Evolutionary conservation across 192 early-diverging fungal genomes (phyloP), one percentile per base, ranked within the genome.

Genomic region (Linnemannia schmuckeri): DNA sequence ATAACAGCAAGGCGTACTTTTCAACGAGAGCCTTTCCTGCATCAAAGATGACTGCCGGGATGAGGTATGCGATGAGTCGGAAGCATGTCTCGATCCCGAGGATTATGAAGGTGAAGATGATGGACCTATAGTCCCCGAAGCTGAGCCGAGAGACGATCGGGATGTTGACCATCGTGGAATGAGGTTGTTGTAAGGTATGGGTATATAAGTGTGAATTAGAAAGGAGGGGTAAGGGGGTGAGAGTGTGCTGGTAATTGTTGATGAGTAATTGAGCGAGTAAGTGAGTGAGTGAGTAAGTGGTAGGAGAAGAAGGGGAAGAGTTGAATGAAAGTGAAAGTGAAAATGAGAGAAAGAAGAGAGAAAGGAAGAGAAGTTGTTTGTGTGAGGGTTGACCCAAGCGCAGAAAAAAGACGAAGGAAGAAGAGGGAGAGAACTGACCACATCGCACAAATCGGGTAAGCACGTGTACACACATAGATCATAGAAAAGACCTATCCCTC

Each of bases 71-170:
- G 17, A 74, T 47, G 68, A 83, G 55, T 42, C 81, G 78, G 33
- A 79, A 81, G 69, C 79, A 83, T 69, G 79, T 70, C 33, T 88
- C 87, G 70, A 88, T 78, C 49, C 79, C 72, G 27, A 88, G 72
- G 73, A 82, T 81, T 68, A 77, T 42, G 42, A 88, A 82, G 18
- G 87, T 85, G 5, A 88, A 75, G 47, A 66, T 76, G 42, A 88
- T 83, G 49, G 80, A 83, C 70, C 66, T 49, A 61, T 88, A 88
- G 72, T 88, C 87, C 12, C 77, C 69, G 3, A 88, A 61, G 78
- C 81, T 81, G 33, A 88, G 74, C 55, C 87, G 61, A 41, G 87
- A 88, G 70, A 88, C 63, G 37, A 88, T 79, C 4, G 87, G 87
- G 41, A 88, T 88, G 41, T 80, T 72, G 37, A 85, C 72, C 85